Percentiles rank a stretch among this genome's conserved stretches.
These are phyloP conservation scores for Neophaeococcomyces aloes DNA, from an alignment of 2,329 filamentous ascomycete species.

Conservation along the genomic window DNA sequence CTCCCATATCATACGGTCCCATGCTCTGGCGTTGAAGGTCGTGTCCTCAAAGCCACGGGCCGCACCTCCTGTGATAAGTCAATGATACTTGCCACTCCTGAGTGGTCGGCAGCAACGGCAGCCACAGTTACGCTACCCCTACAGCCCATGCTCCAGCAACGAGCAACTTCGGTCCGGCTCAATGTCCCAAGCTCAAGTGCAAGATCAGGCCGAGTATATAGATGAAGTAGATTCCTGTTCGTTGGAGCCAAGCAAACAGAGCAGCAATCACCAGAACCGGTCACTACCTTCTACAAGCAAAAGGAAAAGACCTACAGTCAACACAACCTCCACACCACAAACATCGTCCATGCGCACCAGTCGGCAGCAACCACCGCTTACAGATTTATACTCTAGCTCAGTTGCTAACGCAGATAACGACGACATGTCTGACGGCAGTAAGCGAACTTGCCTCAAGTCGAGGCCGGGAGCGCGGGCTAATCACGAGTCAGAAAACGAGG, in stretches of 20 bases:
- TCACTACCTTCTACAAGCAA: background rate
- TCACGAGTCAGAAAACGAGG: conserved; percentile 46
- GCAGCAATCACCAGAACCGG: background rate
- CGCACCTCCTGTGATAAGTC: conserved; percentile 5
- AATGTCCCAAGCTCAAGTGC: background rate
- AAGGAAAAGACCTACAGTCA: background rate
- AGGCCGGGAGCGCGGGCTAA: conserved; percentile 28
- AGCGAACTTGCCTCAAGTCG: conserved; percentile 9
- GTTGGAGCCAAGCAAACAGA: background rate
- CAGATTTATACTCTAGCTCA: background rate
- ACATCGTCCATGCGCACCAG: background rate
- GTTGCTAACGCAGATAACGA: background rate
- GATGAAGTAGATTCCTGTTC: background rate
- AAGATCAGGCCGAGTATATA: background rate
- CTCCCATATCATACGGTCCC: conserved; percentile 22
- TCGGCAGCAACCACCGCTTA: background rate
- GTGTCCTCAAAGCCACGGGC: conserved; percentile 24
- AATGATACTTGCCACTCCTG: background rate
- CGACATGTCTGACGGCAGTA: conserved; percentile 21
- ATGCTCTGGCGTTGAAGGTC: conserved; percentile 27
- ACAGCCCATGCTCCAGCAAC: background rate
- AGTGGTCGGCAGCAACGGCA: conserved; percentile 4
- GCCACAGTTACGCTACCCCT: background rate
- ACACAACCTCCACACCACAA: background rate
- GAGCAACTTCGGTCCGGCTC: background rate